Base-by-base conservation (phyloP, 192 early-diverging fungal species). In the Coemansia sp. region DNA sequence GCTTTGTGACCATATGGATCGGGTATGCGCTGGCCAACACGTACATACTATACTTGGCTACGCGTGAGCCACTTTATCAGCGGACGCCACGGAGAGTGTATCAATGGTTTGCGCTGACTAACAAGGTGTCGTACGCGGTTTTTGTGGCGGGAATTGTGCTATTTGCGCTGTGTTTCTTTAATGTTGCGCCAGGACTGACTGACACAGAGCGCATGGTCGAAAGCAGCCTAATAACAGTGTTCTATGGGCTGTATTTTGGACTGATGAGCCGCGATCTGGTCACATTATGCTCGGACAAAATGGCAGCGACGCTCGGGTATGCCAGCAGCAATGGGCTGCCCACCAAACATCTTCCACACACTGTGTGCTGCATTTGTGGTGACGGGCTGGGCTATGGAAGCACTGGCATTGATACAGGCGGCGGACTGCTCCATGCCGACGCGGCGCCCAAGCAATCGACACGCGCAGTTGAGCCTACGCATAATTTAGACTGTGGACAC, bases 231-330 rank as follows among this genome's bases (percentile, higher is more conserved):
- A 23, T 66, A 36, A 62, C 62, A 0, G 53, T 74, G 64, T 75
- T 82, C 26, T 82, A 82, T 31, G 74, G 79, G 14, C 64, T 82
- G 53, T 82, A 78, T 44, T 82, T 78, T 54, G 80, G 75, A 4
- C 46, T 82, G 25, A 59, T 82, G 56, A 78, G 80, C 46, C 75
- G 80, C 19, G 80, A 82, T 51, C 65, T 82, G 46, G 75, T 82
- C 12, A 23, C 62, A 11, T 62, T 82, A 40, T 82, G 80, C 63
- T 63, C 80, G 17, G 80, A 82, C 50, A 65, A 46, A 21, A 82
- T 82, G 62, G 75, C 75, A 15, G 65, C 74, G 23, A 78, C 80
- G 21, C 68, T 82, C 19, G 80, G 80, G 0, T 82, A 74, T 28
- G 49, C 67, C 4, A 52, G 52, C 66, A 60, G 57, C 51, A 57